phyloP scores from a whole-genome alignment of 805 yeast species.

The Barnettozyma pratensis region DNA sequence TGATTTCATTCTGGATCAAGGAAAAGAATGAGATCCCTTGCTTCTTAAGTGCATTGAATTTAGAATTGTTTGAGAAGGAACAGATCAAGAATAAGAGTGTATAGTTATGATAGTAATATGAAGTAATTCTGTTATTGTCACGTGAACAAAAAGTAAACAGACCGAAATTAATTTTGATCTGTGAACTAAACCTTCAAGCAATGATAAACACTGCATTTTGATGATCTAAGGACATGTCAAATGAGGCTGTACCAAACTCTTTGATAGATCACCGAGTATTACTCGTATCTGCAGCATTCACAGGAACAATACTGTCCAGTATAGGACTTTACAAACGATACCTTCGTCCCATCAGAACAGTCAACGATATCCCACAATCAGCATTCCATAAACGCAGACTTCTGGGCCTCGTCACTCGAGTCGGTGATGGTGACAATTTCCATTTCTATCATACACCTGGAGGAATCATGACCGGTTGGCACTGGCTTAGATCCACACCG shows the following conservation, averaged over 20 bases:
- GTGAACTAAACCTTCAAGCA: neutral
- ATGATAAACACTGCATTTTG: neutral
- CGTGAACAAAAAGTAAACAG: neutral
- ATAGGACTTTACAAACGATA: constrained; percentile 38
- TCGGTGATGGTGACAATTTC: constrained; percentile 95
- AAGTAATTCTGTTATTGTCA: neutral
- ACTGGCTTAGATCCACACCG: constrained; percentile 76
- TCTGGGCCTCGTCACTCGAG: constrained; percentile 77
- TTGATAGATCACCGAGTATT: constrained; percentile 2
- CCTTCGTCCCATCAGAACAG: constrained; percentile 46
- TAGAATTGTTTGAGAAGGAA: constrained; percentile 52
- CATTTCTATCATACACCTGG: constrained; percentile 93
- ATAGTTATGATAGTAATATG: too few species aligned
- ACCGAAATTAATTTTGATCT: neutral
- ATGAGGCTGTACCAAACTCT: neutral
- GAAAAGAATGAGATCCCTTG: constrained; percentile 71
- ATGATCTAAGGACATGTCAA: neutral
- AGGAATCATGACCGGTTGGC: constrained; percentile 86
- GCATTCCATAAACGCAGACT: constrained; percentile 41
- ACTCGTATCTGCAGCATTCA: constrained; percentile 1
- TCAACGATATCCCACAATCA: constrained; percentile 43
- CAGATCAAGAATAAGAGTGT: neutral
- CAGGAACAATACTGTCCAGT: neutral
- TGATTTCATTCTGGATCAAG: constrained; percentile 61
- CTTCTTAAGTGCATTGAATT: constrained; percentile 67